Conservation (phyloP, 2,329 filamentous ascomycete species). For the Albophoma yamanashiensis region DNA sequence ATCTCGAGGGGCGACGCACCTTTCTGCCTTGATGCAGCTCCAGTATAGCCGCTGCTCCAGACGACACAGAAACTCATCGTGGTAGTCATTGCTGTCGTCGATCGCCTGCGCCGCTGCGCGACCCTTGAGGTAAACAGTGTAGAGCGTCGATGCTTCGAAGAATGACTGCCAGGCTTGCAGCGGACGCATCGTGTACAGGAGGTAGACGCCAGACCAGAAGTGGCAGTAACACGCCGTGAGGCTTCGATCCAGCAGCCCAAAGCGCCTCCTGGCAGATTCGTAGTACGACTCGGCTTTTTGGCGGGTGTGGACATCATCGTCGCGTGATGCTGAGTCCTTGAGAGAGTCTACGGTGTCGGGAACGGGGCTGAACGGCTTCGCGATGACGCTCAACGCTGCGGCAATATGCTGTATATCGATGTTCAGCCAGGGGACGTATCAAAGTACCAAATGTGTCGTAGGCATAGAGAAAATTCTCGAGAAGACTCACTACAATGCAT, state of each 20-base stretch:
- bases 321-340: neutral
- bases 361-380: neutral
- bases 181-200: constrained; percentile 7
- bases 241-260: constrained; percentile 7
- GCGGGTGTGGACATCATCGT: neutral
- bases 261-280: constrained; percentile 3
- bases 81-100: too few relatives aligned
- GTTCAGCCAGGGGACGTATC: neutral
- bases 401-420: neutral
- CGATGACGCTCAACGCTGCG: neutral
- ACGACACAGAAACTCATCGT: neutral
- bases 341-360: neutral
- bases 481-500: constrained; percentile 1
- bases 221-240: constrained; percentile 7
- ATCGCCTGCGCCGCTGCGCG: neutral
- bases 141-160: constrained; percentile 1
- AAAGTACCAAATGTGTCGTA: too few relatives aligned
- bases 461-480: neutral
- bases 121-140: neutral
- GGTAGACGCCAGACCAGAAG: constrained; percentile 6
- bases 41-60: neutral
- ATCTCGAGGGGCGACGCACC: neutral
- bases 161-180: constrained; percentile 7
- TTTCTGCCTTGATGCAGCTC: neutral
- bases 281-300: constrained; percentile 5